phyloP scores from a whole-genome alignment of 371 early-diverging fungal genomes.

The Ordospora colligata region DNA sequence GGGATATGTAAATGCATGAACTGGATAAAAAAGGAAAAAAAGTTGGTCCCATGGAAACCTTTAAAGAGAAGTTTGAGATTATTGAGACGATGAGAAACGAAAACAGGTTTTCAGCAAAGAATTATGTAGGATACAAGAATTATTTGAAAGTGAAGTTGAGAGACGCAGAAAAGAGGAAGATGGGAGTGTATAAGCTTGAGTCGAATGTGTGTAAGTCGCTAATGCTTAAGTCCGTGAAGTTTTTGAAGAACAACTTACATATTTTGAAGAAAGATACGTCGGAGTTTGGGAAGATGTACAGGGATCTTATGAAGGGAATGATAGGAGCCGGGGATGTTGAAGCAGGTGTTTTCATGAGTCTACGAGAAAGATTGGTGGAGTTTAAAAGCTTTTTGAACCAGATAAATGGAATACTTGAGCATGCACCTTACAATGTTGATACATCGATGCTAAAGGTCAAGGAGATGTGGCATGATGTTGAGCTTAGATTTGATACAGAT shows the following conservation, averaged over 20 bases:
- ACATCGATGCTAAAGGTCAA: not conserved
- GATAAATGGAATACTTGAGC: constrained; percentile 2
- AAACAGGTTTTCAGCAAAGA: not conserved
- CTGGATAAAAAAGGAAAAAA: constrained; percentile 7
- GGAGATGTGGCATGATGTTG: constrained; percentile 40
- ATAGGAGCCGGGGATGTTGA: not conserved
- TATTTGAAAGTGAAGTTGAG: not conserved
- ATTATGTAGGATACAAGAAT: not conserved
- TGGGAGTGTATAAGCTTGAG: constrained; percentile 23
- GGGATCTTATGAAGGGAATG: constrained; percentile 1
- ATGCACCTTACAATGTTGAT: constrained; percentile 14
- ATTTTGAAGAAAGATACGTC: constrained; percentile 4
- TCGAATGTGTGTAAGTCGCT: constrained; percentile 29
- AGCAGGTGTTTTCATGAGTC: not conserved
- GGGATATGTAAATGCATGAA: not conserved
- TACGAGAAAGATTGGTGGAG: not conserved
- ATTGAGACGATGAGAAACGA: not conserved
- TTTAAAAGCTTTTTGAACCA: constrained; percentile 29
- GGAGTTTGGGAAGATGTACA: constrained; percentile 19
- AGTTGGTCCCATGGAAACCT: constrained; percentile 5
- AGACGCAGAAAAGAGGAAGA: not conserved
- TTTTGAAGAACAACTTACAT: constrained; percentile 30
- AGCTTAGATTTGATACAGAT: constrained; percentile 16
- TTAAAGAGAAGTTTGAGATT: not conserved
- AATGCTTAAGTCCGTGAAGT: not conserved